Base-by-base conservation (phyloP, 345 rosid genomes). In the Moricandia moricandioides region DNA sequence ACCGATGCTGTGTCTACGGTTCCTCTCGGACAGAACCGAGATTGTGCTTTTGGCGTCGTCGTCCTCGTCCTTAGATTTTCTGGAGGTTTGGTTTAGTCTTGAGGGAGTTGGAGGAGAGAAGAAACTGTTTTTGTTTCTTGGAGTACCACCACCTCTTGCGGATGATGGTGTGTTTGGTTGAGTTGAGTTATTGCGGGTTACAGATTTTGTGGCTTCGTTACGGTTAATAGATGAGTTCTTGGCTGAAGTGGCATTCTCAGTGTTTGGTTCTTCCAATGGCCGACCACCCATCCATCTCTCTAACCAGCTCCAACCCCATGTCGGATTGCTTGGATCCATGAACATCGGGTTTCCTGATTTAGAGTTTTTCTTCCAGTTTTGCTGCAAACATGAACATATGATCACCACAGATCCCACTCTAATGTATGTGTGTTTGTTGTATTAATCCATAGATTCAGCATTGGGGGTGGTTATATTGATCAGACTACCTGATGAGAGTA, bases 231-330 rank as follows among this genome's bases (percentile, higher is more conserved):
- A 29, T 29, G 80, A 67, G 71, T 81, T 81, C 78, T 87, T 91
- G 18, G 80, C 62, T 0, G 93, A 88, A 10, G 86, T 68, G 3
- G 71, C 78, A 80, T 87, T 87, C 4, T 82, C 84, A 10, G 40
- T 68, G 70, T 56, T 77, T 27, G 59, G 78, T 61, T 88, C 97
- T 81, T 88, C 97, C 87, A 91, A 79, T 70, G 97, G 97, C 71
- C 88, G 84, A 31, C 95, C 88, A 72, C 96, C 91, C 93, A 91
- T 94, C 99, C 97, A 89, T 73, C 98, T 79, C 71, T 92, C 99
- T 80, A 95, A 81, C 97, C 98, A 92, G 81, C 98, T 89, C 98
- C 99, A 95, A 62, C 99, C 97, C 99, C 99, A 95, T 13, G 88
- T 70, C 9, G 93, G 97, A 78, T 90, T 90, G 81, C 82, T 86